Evolutionary conservation across 2,329 filamentous ascomycete genomes (phyloP), one percentile per base, ranked within the genome.

Genomic region (Stachybotrys chlorohalonatus): DNA sequence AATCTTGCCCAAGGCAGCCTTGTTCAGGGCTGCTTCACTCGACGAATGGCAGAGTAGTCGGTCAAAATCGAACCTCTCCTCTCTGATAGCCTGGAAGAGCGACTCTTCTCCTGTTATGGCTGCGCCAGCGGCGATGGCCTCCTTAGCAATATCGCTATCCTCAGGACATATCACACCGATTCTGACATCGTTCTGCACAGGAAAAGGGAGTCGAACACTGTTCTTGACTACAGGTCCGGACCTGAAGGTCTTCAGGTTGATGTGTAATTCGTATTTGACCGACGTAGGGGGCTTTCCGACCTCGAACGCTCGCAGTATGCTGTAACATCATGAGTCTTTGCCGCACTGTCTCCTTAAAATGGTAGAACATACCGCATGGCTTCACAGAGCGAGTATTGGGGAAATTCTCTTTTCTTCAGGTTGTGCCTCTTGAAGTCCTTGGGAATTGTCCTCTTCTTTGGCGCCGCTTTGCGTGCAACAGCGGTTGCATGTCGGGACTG

Each of bases 131-230:
- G 82, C 79, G 39, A 80, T 80, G 4, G 95, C 94, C 52, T 90
- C 86, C 60, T 82, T 79, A 53, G 86, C 90, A 52, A 84, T 80
- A 58, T 84, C 80, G 59, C 88, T 91, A 60, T 85, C 86, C 54
- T 93, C 87, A n/a, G 89, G 85, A 68, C 88, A 93, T 62, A 99
- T 89, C 54, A 97, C 94, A 66, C 87, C 94, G 65, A 99, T 91
- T 58, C 86, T 85, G 52, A 91, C 80, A 69, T 95, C 90, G 59
- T 89, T 95, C 70, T 90, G 89, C 60, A 97, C 89, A 5, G 92
- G 87, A 70, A 95, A 87, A 0, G 94, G 94, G 16, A 99, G 85
- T 47, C 87, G 86, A 67, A 99, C 80, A 68, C 90, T 89, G 74
- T 89, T 95, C 59, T 92, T 89, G 60, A 99, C 80, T 8, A 94